Conservation (phyloP, 2,329 filamentous ascomycete genomes). For the Elsinoe arachidis region DNA sequence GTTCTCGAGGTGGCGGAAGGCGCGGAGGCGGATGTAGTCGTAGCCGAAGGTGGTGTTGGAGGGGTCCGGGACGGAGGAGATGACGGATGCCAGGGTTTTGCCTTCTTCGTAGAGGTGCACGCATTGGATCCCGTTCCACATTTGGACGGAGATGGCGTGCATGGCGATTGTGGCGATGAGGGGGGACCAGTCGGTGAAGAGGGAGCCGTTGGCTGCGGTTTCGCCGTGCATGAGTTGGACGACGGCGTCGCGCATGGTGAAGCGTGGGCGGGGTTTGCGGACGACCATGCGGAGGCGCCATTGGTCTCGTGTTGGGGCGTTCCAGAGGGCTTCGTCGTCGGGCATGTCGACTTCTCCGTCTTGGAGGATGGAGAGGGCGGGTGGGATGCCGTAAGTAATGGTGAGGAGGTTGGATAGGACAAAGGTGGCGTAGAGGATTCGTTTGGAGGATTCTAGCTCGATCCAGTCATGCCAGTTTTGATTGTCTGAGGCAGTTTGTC, state of each 20-base stretch:
- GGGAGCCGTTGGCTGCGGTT: constrained; percentile 5
- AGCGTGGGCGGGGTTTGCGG: constrained; percentile 7
- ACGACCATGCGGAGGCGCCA: constrained; percentile 6
- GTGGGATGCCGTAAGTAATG: constrained; percentile 27
- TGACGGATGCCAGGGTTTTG: neutral
- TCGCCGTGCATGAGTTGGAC: constrained; percentile 9
- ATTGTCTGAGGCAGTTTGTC: constrained; percentile 2
- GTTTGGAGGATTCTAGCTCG: constrained; percentile 7
- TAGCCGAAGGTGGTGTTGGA: neutral
- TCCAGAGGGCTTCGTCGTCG: constrained; percentile 27
- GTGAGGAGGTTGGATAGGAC: constrained; percentile 28
- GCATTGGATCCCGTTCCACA: constrained; percentile 29
- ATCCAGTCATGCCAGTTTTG: constrained; percentile 11
- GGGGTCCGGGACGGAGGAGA: neutral
- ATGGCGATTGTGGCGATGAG: constrained; percentile 28
- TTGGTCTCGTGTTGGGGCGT: constrained; percentile 22
- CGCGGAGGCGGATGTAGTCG: constrained; percentile 7
- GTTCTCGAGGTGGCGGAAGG: constrained; percentile 17
- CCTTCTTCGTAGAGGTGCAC: constrained; percentile 23
- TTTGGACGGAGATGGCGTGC: constrained; percentile 30
- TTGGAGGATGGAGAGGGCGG: constrained; percentile 27
- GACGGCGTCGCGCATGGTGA: constrained; percentile 10
- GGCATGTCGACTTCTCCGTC: constrained; percentile 30
- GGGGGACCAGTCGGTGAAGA: constrained; percentile 18
- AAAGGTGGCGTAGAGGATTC: constrained; percentile 24